A percentile compares a stretch with the other conserved stretches of the same genome.
Evolutionary conservation across 768 basidiomycete genomes (phyloP).

Genomic region (Amanita phalloides): DNA sequence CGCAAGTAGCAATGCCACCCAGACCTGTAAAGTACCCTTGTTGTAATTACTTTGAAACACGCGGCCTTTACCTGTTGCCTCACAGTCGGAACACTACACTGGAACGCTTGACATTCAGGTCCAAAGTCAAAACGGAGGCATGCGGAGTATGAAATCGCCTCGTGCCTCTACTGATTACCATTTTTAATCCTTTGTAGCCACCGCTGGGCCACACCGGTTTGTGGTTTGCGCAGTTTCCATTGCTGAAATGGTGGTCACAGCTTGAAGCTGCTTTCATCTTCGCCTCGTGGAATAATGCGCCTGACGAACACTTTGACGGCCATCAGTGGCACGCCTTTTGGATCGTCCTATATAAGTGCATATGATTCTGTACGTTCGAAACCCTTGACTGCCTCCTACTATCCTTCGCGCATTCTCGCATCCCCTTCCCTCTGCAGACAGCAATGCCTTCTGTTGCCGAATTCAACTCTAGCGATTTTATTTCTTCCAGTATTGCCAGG

Average conservation of each 20-base stretch:
- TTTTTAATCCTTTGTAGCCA: conserved; percentile 3
- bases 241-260: conserved; percentile 1
- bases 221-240: background rate
- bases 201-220: conserved; percentile 1
- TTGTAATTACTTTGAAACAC: conserved; percentile 5
- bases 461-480: background rate
- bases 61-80: conserved; percentile 1
- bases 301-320: conserved; percentile 4
- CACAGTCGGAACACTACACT: background rate
- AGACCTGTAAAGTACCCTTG: background rate
- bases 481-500: background rate
- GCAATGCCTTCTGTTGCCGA: conserved; percentile 3
- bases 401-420: background rate
- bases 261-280: background rate
- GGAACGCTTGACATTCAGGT: background rate
- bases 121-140: background rate
- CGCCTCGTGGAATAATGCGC: background rate
- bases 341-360: conserved; percentile 5
- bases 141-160: conserved; percentile 6
- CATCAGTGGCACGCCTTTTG: conserved; percentile 1
- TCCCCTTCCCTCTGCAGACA: background rate
- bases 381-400: background rate
- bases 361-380: background rate
- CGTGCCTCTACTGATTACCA: conserved; percentile 4
- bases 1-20: conserved; percentile 42